Evolutionary conservation across 495 filamentous ascomycete species (phyloP), one percentile per base, ranked within the genome.

Genomic region (Penicillium ucsense): DNA sequence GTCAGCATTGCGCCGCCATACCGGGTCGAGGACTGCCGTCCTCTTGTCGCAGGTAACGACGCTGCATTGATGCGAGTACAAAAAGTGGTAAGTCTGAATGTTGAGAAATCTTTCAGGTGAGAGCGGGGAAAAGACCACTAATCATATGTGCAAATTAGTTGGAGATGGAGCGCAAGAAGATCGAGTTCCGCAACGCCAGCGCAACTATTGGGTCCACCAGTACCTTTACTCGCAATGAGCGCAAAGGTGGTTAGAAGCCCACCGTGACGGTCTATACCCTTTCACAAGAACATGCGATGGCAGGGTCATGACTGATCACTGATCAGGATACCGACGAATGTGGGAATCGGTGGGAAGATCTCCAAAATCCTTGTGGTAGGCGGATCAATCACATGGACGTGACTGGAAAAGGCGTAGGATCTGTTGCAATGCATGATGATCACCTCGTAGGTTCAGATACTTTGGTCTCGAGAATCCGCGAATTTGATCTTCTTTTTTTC

Each of bases 1-100:
- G 81, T 86, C 31, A 58, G 78, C 30, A 80, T 87, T 49, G 61
- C 73, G 8, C 60, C 73, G 5, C 83, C 82, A 3, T 86, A 85
- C 57, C 73, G 69, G 4, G 61, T 72, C 31, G 80, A 82, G 33
- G 76, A 81, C 41, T 82, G 81, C 52, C 71, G 66, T 50, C 65
- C 73, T 10, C 55, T 74, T 47, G 58, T 68, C 43, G 65, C 72
- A 53, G 68, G 74, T 56, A 65, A 75, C 58, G 66, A 67, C 46
- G 63, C 71, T 56, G 73, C 73, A 35, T 61, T 85, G 35, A 62
- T 57, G 35, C 71, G 79, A 48, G 79, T 86, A 30, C 77, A 76
- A 63, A 84, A 83, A 60, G 78, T 83, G 64, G 79, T 86, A 52
- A 58, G 77, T 79, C 43, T 2, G 20, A 2, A 20, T 20, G 20